Base-by-base conservation (phyloP, 768 basidiomycete species). In the Dendrothele bispora region DNA sequence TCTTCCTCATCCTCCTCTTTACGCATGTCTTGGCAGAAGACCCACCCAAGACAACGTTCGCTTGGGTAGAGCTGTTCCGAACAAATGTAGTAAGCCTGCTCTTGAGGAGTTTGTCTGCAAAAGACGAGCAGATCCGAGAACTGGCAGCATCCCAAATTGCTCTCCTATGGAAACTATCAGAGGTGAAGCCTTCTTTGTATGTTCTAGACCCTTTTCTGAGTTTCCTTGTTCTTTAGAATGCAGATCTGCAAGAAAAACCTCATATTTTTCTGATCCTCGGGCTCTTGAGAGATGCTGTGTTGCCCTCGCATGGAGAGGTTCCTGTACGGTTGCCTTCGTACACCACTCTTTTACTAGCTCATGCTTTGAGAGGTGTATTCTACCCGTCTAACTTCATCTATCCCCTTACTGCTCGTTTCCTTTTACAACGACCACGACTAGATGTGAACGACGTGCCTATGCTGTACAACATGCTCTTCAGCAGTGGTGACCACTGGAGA, bases 381-480 rank as follows among this genome's bases (percentile, higher is more conserved):
- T 86, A 91, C 52, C 94, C 95, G 0, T 84, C 89, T 2, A 84
- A 87, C 42, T 90, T 92, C 64, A 83, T 91, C 36, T 98, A 95
- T 60, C 92, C 95, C 0, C 69, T 86, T 14, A 88, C 86, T 1
- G 83, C 90, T 1, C 79, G 88, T 4, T 98, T 97, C 75, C 78
- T 98, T 5, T 78, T 98, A 0, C 94, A 97, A 64, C 82, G 95
- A 2, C 86, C 92, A 1, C 78, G 83, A 46, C 68, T 98, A 6
- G 95, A 98, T 57, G 68, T 70, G 1, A 71, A 69, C 1, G 95
- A 98, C 59, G 90, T 98, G 0, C 95, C 95, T 0, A 84, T 98
- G 84, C 67, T 99, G 4, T 98, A 91, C 59, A 74, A 74, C 10
- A 86, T 95, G 83, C 72, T 98, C 3, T 97, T 92, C 61, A 91